Percentiles rank a stretch among this genome's conserved stretches.
These are phyloP conservation scores for Ogataea henricii DNA, from an alignment of 805 yeast species.

Conservation along the genomic window DNA sequence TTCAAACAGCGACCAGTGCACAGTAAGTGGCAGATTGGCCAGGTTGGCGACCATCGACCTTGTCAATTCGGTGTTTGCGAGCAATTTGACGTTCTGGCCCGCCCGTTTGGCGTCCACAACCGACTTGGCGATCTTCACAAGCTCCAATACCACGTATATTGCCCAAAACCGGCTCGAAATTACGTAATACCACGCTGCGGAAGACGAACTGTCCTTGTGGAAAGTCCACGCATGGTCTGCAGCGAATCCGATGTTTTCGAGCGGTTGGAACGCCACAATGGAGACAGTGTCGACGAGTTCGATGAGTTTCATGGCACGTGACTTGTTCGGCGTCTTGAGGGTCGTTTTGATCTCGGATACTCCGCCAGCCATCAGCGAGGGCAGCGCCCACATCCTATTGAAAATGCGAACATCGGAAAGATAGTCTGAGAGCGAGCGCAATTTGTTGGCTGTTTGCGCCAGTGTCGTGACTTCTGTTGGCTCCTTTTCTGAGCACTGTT, in stretches of 20 bases:
- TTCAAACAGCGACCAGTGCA: slow-evolving; percentile 39
- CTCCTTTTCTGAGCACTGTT: background rate
- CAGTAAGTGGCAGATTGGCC: slow-evolving; percentile 39
- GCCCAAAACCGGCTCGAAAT: slow-evolving; percentile 39
- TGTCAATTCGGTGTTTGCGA: slow-evolving; percentile 15
- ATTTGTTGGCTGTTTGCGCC: slow-evolving; percentile 18
- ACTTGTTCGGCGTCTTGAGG: slow-evolving; percentile 7
- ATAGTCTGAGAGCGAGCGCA: slow-evolving; percentile 32
- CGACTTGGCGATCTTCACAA: slow-evolving; percentile 24
- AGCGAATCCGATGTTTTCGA: slow-evolving; percentile 38
- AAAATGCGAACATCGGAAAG: slow-evolving; percentile 39
- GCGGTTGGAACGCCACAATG: slow-evolving; percentile 35
- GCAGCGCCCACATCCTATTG: slow-evolving; percentile 39
- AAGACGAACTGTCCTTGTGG: slow-evolving; percentile 17
- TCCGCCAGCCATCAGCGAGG: slow-evolving; percentile 30
- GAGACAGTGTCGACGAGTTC: slow-evolving; percentile 29
- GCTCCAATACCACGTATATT: slow-evolving; percentile 35
- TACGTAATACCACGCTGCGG: slow-evolving; percentile 33
- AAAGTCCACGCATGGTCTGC: slow-evolving; percentile 35
- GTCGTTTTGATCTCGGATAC: slow-evolving; percentile 19
- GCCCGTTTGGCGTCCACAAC: slow-evolving; percentile 8
- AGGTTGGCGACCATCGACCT: slow-evolving; percentile 31
- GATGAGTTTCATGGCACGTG: slow-evolving; percentile 24
- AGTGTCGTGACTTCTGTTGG: background rate
- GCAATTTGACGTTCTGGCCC: slow-evolving; percentile 7